Evolutionary conservation across 1,139 yeast species (phyloP), one percentile per base, ranked within the genome.

Genomic region (Williopsis jadinii): DNA sequence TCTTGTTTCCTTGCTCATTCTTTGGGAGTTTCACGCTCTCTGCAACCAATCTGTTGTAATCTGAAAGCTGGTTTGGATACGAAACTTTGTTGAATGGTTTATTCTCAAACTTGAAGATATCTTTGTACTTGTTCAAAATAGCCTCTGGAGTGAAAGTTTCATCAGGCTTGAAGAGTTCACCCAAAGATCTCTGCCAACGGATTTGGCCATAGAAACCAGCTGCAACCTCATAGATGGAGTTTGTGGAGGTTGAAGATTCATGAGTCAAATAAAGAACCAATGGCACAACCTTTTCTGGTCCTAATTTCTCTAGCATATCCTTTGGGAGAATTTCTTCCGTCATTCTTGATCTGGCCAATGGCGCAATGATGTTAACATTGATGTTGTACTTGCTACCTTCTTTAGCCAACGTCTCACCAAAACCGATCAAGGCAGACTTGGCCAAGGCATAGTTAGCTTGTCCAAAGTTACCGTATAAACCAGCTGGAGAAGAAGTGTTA

Each of bases 381-480:
- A 92, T 90, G 66, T 88, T 88, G 69, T 84, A 79, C 61, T 75
- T 86, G 45, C 62, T 75, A 53, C 98, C 98, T 66, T 92, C 98
- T 67, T 87, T 88, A 34, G 97, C 95, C 55, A 90, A 75, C 28
- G 97, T 87, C 66, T 92, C 96, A 38, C 95, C 84, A 58, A 92
- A 80, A 15, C 97, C 97, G 46, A 90, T 84, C 44, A 88, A 71
- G 26, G 87, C 97, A 49, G 85, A 69, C 66, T 92, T 92, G 36
- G 97, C 97, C 35, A 96, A 94, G 3, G 96, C 80, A 67, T 92
- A 92, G 69, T 92, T 92, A 38, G 96, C 79, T 66, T 92, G 98
- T 42, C 98, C 98, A 66, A 88, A 92, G 69, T 88, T 88, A 52
- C 98, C 98, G 62, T 84, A 92, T 52, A 92, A 72, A 32, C 97